A percentile compares a stretch with the other conserved stretches of the same genome.
Conservation (phyloP, 2,329 filamentous ascomycete genomes). For the Talaromyces islandicus region DNA sequence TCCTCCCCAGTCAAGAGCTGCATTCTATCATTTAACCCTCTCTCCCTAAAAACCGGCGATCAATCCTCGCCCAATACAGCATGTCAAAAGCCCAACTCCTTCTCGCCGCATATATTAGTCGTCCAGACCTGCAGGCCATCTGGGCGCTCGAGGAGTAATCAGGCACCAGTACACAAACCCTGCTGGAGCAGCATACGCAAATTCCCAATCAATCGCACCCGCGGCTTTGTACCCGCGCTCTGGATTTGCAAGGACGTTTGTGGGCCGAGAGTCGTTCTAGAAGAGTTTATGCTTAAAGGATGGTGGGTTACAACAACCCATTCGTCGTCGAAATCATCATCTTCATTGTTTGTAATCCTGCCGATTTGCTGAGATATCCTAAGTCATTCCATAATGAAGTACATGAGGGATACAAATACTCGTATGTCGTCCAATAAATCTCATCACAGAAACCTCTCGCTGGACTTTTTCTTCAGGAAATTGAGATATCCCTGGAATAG, state of each 20-base stretch:
- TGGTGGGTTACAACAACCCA: constrained; percentile 14
- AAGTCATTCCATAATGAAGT: background rate
- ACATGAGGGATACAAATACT: constrained; percentile 15
- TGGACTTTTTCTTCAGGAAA: constrained; percentile 24
- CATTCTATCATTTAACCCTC: too few relatives aligned
- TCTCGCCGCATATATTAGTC: constrained; percentile 12
- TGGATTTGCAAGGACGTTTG: constrained; percentile 21
- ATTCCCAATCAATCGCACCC: constrained; percentile 25
- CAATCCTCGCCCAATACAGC: constrained; percentile 20
- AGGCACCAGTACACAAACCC: constrained; percentile 15
- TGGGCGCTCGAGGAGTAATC: background rate
- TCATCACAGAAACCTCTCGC: constrained; percentile 21
- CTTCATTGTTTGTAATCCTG: constrained; percentile 7
- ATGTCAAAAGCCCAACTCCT: constrained; percentile 21
- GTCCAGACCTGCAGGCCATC: background rate
- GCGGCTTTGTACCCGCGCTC: constrained; percentile 12
- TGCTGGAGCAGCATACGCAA: constrained; percentile 17
- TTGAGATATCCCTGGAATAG: constrained; percentile 19
- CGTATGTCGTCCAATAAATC: constrained; percentile 20
- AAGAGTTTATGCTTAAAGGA: constrained; percentile 32
- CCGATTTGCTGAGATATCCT: constrained; percentile 23
- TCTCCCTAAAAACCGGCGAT: constrained; percentile 19
- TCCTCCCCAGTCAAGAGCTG: constrained; percentile 16
- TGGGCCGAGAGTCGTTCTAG: constrained; percentile 23
- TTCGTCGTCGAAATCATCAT: background rate